Base-by-base conservation (phyloP, 768 basidiomycete species). In the Termitomyces bulborhizus region DNA sequence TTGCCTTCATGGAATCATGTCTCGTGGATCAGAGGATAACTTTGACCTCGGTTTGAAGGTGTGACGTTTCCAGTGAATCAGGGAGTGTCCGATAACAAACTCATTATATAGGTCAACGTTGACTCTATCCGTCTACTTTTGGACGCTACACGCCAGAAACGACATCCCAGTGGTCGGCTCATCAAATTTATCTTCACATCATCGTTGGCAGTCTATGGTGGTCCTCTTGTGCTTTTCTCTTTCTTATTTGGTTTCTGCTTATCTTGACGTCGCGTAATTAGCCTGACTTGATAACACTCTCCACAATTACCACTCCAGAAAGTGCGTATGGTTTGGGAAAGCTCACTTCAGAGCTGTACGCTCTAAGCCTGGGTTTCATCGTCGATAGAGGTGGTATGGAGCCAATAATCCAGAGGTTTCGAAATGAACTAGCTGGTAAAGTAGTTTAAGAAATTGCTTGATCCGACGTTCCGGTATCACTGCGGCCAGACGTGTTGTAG, bases 1-100 rank as follows among this genome's bases (percentile, higher is more conserved):
- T 58, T 78, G 76, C 54, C 65, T 79, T 26, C 78, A 80, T 61
- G 83, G 83, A 2, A 81, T 84, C 61, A 83, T 85, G 83, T 83
- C 81, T 26, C 77, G 82, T 15, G 80, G 80, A 36, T 75, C 80
- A 15, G 83, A 85, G 63, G 78, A 80, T 55, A 75, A 82, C 58
- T 83, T 85, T 63, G 78, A 80, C 41, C 62, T 83, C 1, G 82
- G 80, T n/a, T 55, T 78, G 26, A 74, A 77, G 68, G 77, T 74
- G 40, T 16, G n/a, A n/a, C 15, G 12, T 16, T n/a, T 11, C 4
- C 1, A 18, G 6, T 0, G 1, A 21, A 13, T 16, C 1, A 36
- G 9, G 13, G 21, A 37, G 32, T 42, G 39, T 24, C 5, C 21
- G 21, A 3, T 44, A 0, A 55, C n/a, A 7, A 6, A 16, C 6